Conservation (phyloP, 345 rosid species). For the Corymbia maculata region DNA sequence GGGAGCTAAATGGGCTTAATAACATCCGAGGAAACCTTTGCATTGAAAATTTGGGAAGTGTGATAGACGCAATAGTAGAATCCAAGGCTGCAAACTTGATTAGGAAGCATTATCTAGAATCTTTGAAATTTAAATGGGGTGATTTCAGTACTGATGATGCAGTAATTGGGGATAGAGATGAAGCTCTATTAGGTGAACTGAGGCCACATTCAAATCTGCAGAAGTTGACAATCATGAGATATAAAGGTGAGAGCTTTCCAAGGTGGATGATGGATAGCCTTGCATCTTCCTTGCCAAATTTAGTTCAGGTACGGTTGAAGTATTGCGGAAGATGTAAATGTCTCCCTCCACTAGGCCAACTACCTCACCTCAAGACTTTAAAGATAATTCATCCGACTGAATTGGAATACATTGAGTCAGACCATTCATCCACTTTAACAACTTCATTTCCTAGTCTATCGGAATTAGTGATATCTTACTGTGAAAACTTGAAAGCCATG, state of each 20-base stretch:
- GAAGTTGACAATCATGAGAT: not conserved
- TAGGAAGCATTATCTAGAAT: not conserved
- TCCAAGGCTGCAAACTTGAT: not conserved
- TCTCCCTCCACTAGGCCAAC: conserved; percentile 14
- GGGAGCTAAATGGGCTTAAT: too few species aligned
- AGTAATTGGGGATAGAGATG: not conserved
- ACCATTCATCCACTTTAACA: not conserved
- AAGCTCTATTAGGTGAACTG: not conserved
- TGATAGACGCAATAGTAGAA: not conserved
- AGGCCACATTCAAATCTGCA: conserved; percentile 5
- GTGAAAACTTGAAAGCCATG: not conserved
- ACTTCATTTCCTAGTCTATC: not conserved
- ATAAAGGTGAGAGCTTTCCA: conserved; percentile 9
- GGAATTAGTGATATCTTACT: accelerated
- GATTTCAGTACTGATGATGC: too few species aligned
- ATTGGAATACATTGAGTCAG: not conserved
- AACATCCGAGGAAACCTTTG: too few species aligned
- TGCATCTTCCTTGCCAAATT: not conserved
- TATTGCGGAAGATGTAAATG: conserved; percentile 2
- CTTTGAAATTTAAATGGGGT: not conserved
- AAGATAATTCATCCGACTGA: not conserved
- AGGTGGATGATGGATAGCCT: conserved; percentile 2
- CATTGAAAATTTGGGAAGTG: too few species aligned
- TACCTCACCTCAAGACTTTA: conserved; percentile 8
- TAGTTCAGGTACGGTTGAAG: not conserved